These are phyloP conservation scores for Ogataea nakhonphanomensis DNA, from an alignment of 805 yeast genomes.

Conservation along the genomic window DNA sequence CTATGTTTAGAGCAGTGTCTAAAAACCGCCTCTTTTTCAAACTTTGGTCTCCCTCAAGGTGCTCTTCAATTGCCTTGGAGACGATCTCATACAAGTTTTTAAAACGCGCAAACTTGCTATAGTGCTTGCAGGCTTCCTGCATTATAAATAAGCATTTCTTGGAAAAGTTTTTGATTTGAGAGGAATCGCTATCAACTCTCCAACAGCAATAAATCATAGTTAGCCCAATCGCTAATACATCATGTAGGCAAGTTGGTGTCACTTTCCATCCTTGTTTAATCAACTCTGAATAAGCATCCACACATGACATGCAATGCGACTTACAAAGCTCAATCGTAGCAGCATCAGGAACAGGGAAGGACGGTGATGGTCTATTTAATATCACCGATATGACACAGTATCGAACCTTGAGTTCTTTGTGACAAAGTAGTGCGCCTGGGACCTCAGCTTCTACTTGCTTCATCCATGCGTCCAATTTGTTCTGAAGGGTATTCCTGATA, in stretches of 20 bases:
- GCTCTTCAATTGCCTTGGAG: conserved; percentile 19
- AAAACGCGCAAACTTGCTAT: conserved; percentile 19
- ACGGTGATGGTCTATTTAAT: conserved; percentile 26
- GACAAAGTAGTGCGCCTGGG: conserved; percentile 14
- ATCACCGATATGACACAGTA: conserved; percentile 21
- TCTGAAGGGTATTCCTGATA: conserved; percentile 14
- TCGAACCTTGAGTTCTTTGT: conserved; percentile 21
- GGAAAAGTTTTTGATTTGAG: conserved; percentile 15
- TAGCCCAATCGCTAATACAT: conserved; percentile 20
- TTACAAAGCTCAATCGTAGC: conserved; percentile 18
- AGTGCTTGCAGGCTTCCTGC: conserved; percentile 17
- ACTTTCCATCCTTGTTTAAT: conserved; percentile 17
- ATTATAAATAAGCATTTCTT: conserved; percentile 12
- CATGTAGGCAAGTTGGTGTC: conserved; percentile 20
- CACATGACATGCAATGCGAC: conserved; percentile 17
- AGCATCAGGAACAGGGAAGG: conserved; percentile 20
- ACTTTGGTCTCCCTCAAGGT: conserved; percentile 10
- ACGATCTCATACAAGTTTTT: conserved; percentile 18
- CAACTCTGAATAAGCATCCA: conserved; percentile 15
- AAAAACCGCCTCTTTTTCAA: conserved; percentile 1
- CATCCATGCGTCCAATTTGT: conserved; percentile 19
- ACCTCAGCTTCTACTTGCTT: conserved; percentile 18
- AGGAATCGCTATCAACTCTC: conserved; percentile 20
- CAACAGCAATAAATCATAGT: conserved; percentile 27
- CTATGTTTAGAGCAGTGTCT: conserved; percentile 1